These are phyloP conservation scores for Ormosia emarginata DNA, from an alignment of 306 rosid genomes.

Conservation along the genomic window DNA sequence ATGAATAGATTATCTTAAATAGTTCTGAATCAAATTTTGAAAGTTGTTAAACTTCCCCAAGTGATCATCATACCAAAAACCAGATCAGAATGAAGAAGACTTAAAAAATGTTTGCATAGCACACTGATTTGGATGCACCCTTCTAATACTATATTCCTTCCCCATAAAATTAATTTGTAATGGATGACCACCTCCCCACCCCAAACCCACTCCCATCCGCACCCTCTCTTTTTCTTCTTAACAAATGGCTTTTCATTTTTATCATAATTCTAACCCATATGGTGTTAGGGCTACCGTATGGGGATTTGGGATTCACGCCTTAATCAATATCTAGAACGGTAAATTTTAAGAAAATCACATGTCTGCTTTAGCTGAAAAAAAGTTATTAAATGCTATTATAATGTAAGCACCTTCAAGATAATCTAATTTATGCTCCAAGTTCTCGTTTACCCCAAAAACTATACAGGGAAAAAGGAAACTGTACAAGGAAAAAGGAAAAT, in stretches of 20 bases:
- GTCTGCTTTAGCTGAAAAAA: conserved; percentile 13
- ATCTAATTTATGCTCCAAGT: conserved; percentile 9
- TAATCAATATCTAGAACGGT: not conserved
- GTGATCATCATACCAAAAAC: not conserved
- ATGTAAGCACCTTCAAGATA: conserved; percentile 9
- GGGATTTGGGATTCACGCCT: conserved; percentile 17
- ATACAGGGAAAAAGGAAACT: not conserved
- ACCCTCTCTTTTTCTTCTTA: not conserved
- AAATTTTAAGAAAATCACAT: not conserved
- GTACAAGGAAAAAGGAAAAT: not conserved
- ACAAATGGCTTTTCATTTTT: not conserved
- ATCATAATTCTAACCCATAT: conserved; percentile 1
- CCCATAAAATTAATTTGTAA: not conserved
- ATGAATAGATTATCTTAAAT: too few species aligned
- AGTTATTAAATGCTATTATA: not conserved
- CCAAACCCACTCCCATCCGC: too few species aligned
- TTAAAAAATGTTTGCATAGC: not conserved
- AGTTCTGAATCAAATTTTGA: too few species aligned
- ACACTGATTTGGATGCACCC: not conserved
- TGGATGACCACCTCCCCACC: not conserved
- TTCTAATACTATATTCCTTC: not conserved
- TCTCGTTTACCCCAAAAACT: conserved; percentile 10
- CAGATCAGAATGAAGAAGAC: not conserved
- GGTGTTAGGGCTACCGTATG: not conserved
- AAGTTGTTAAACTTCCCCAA: too few species aligned